phyloP scores from a whole-genome alignment of 768 basidiomycete species.

The Trametes cingulata region DNA sequence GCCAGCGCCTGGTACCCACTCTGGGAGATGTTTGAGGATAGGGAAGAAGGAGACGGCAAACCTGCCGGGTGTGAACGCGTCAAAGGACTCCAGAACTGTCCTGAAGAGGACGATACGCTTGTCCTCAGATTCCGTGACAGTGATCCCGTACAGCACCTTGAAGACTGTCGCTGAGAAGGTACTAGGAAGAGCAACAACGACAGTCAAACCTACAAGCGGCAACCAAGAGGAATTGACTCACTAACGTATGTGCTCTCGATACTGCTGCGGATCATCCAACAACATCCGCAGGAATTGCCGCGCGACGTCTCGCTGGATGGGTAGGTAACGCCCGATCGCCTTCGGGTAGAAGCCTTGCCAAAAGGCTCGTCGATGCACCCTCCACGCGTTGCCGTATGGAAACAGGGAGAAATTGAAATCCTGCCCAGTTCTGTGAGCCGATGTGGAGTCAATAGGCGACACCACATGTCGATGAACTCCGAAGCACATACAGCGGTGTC shows the following conservation, averaged over 20 bases:
- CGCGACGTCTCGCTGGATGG: background rate
- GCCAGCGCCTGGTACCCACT: conserved; percentile 1
- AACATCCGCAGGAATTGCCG: background rate
- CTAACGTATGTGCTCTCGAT: background rate
- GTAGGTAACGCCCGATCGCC: background rate
- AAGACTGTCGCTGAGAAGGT: background rate
- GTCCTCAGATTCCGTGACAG: background rate
- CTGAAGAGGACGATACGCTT: background rate
- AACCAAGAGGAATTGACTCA: too few relatives aligned
- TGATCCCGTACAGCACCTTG: background rate
- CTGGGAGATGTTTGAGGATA: background rate
- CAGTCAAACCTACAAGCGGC: too few relatives aligned
- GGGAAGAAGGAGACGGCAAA: conserved; percentile 1
- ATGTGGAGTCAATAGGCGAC: too few relatives aligned
- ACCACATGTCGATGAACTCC: background rate
- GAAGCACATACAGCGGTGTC: background rate
- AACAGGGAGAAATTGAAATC: background rate
- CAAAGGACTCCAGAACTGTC: background rate
- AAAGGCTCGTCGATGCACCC: background rate
- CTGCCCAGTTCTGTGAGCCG: background rate
- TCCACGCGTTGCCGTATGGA: background rate
- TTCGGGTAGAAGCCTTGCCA: background rate
- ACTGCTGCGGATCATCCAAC: background rate
- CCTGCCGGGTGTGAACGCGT: background rate
- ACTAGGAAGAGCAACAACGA: too few relatives aligned